A percentile compares a stretch with the other conserved stretches of the same genome.
These are phyloP conservation scores for Phytophthora fragariae DNA, from an alignment of 352 stramenopile genomes.

Conservation along the genomic window DNA sequence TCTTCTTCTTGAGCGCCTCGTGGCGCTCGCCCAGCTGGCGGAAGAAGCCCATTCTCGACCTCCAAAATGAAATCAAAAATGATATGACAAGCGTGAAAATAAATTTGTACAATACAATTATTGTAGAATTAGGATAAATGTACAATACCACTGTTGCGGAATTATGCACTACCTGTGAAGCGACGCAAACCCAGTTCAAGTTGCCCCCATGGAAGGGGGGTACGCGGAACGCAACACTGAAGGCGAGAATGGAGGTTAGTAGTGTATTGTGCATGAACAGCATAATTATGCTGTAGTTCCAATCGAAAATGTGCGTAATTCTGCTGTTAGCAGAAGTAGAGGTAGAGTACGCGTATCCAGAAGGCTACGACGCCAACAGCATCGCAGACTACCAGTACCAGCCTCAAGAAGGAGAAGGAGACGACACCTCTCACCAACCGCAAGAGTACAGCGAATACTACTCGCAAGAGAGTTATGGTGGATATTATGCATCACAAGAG, in stretches of 20 bases:
- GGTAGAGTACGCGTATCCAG: conserved; percentile 15
- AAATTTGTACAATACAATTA: no score
- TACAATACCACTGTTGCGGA: background rate
- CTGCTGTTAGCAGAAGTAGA: background rate
- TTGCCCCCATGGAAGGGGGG: conserved; percentile 12
- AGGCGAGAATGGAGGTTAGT: conserved; percentile 9
- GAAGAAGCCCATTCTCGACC: conserved; percentile 75
- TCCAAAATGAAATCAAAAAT: background rate
- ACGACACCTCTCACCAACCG: conserved; percentile 16
- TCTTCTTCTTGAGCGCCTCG: conserved; percentile 92
- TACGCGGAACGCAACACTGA: background rate
- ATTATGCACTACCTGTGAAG: conserved; percentile 8
- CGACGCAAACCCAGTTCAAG: conserved; percentile 7
- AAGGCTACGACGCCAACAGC: conserved; percentile 24
- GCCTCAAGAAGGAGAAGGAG: conserved; percentile 10
- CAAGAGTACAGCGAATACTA: conserved; percentile 19
- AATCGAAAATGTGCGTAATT: background rate
- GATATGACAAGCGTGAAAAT: conserved; percentile 6
- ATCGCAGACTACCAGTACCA: conserved; percentile 28
- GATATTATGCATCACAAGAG: conserved; percentile 23
- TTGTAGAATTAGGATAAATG: no score
- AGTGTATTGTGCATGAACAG: background rate
- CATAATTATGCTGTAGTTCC: background rate
- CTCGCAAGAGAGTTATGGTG: conserved; percentile 6
- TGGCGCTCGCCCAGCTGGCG: conserved; percentile 79